Conservation (phyloP, 2,329 filamentous ascomycete genomes). For the Fusarium sp. region DNA sequence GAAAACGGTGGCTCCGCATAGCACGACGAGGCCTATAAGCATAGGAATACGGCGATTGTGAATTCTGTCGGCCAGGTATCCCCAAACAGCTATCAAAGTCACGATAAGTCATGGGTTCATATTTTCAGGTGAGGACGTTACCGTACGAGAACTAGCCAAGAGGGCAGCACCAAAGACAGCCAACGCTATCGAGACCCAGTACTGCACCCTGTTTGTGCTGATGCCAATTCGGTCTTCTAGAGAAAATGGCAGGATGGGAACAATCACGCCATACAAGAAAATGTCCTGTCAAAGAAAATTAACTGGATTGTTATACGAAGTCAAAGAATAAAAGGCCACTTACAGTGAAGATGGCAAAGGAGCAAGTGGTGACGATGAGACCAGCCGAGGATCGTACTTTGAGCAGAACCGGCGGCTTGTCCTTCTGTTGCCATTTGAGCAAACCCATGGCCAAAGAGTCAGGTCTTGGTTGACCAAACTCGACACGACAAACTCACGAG, state of each 20-base stretch:
- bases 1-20: conserved; percentile 52
- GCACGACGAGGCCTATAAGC: conserved; percentile 53
- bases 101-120: conserved; percentile 3
- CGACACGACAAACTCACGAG: neutral
- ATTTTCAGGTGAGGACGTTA: neutral
- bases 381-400: conserved; percentile 53
- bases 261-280: conserved; percentile 55
- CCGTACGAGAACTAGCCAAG: conserved; percentile 52
- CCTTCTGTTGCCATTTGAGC: conserved; percentile 26
- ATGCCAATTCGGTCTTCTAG: conserved; percentile 50
- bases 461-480: neutral
- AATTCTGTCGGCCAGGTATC: conserved; percentile 55
- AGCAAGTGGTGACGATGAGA: conserved; percentile 53
- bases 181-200: conserved; percentile 56
- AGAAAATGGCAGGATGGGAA: conserved; percentile 54
- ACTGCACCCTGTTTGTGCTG: conserved; percentile 49
- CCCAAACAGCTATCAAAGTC: conserved; percentile 53
- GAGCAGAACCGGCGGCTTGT: conserved; percentile 50
- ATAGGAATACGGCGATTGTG: conserved; percentile 54
- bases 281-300: conserved; percentile 52
- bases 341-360: conserved; percentile 56
- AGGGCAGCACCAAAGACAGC: conserved; percentile 54
- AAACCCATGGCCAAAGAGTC: conserved; percentile 33
- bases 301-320: neutral
- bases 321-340: conserved; percentile 1